Conservation (phyloP, 2,329 filamentous ascomycete species). For the Zasmidium angulare region DNA sequence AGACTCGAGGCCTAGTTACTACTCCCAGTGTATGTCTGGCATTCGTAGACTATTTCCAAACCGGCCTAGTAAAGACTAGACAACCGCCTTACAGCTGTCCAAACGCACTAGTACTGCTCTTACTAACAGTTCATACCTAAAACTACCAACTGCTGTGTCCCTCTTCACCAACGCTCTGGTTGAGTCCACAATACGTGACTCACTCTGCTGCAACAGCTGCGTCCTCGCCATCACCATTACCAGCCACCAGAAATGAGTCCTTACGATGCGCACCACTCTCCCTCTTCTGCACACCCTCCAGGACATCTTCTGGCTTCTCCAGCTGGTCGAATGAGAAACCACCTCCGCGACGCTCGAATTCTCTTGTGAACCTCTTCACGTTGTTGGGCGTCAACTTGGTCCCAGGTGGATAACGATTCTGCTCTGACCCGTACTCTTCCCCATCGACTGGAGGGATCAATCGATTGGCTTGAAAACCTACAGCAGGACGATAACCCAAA, state of each 20-base stretch:
- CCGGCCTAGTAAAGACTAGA: too few relatives aligned
- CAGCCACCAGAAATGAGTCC: background rate
- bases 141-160: too few relatives aligned
- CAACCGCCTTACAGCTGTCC: too few relatives aligned
- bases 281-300: background rate
- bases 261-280: background rate
- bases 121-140: too few relatives aligned
- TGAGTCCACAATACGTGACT: too few relatives aligned
- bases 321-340: constrained; percentile 1
- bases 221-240: background rate
- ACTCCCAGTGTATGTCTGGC: too few relatives aligned
- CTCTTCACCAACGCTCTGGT: too few relatives aligned
- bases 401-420: background rate
- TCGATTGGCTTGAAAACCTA: constrained; percentile 6
- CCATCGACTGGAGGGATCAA: constrained; percentile 5
- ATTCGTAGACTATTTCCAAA: too few relatives aligned
- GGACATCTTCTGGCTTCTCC: constrained; percentile 7
- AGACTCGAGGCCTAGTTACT: too few relatives aligned
- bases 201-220: background rate
- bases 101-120: too few relatives aligned
- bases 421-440: constrained; percentile 4
- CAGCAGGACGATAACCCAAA: constrained; percentile 2
- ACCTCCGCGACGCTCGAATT: constrained; percentile 4
- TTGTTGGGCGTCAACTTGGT: background rate
- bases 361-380: constrained; percentile 1